phyloP scores from a whole-genome alignment of 371 early-diverging fungal species.

The Quaeritorhiza haematococci region DNA sequence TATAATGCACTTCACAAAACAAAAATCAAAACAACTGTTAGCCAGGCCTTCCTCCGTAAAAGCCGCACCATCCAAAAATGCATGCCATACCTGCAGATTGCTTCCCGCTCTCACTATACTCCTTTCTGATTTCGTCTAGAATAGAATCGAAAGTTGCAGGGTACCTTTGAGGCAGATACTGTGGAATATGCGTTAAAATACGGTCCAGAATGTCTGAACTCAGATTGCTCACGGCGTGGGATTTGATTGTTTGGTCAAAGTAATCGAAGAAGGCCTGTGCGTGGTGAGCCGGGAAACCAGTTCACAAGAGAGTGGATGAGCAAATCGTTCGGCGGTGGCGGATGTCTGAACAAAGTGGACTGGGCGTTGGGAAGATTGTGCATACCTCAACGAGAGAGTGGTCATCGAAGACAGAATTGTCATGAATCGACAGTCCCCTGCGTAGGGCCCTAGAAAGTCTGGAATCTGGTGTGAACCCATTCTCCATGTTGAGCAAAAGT shows the following conservation, averaged over 20 bases:
- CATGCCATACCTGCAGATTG: constrained; percentile 26
- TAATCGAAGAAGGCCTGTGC: constrained; percentile 42
- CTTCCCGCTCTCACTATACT: constrained; percentile 39
- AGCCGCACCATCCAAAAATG: not conserved
- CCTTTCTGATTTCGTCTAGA: constrained; percentile 29
- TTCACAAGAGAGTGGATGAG: not conserved
- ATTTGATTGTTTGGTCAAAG: constrained; percentile 36
- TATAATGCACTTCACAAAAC: constrained; percentile 20
- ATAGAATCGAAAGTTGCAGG: constrained; percentile 15
- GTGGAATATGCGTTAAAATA: constrained; percentile 29
- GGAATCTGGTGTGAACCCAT: constrained; percentile 14
- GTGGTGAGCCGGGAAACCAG: not conserved
- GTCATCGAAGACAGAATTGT: constrained; percentile 17
- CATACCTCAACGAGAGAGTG: constrained; percentile 17
- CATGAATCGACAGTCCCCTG: not conserved
- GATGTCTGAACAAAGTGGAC: too few relatives aligned
- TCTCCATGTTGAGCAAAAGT: constrained; percentile 27
- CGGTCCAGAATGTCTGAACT: constrained; percentile 18
- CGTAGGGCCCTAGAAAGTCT: constrained; percentile 4
- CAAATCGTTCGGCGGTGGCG: not conserved
- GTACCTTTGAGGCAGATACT: constrained; percentile 13
- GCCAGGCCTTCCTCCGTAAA: not conserved
- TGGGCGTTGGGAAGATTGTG: not conserved
- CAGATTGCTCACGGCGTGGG: constrained; percentile 32
- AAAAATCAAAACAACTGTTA: not conserved